Evolutionary conservation across 1,139 yeast genomes (phyloP).

Genomic region (Trichomonascaceae sp.): DNA sequence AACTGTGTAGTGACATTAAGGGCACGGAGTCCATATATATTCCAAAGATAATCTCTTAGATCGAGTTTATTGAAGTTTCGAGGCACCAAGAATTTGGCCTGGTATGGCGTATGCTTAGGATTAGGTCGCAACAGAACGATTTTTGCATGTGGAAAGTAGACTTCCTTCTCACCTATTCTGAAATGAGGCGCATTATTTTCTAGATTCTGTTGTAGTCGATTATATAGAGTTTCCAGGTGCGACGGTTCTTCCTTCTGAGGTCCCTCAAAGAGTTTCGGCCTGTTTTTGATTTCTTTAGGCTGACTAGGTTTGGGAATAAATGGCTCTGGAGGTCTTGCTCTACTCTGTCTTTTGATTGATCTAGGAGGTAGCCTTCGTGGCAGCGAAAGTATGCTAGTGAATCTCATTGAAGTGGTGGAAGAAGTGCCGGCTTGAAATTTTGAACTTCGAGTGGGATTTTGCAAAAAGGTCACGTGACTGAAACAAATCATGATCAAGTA

Average conservation of each 20-base stretch:
- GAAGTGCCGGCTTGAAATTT: not conserved
- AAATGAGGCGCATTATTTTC: conserved; percentile 71
- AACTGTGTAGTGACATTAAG: conserved; percentile 82
- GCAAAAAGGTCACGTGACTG: too few relatives aligned
- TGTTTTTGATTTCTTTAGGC: not conserved
- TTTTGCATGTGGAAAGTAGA: conserved; percentile 80
- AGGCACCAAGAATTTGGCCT: conserved; percentile 91
- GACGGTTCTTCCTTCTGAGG: conserved; percentile 11
- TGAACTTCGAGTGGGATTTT: not conserved
- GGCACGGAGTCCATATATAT: conserved; percentile 82
- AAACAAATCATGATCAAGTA: too few relatives aligned
- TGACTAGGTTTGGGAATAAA: conserved; percentile 16
- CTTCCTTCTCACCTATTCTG: conserved; percentile 62
- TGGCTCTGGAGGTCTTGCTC: conserved; percentile 22
- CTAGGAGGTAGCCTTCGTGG: conserved; percentile 10
- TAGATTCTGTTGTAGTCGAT: conserved; percentile 48
- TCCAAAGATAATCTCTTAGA: conserved; percentile 82
- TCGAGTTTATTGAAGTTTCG: conserved; percentile 86
- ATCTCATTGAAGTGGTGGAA: not conserved
- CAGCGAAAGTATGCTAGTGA: conserved; percentile 3
- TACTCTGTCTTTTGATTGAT: conserved; percentile 15
- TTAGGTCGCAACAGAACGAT: conserved; percentile 75
- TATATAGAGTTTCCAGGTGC: conserved; percentile 19
- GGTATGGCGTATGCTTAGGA: conserved; percentile 93
- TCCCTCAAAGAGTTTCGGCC: conserved; percentile 10